Conservation (phyloP, 2,329 filamentous ascomycete species). For the Xylariaceae sp. region DNA sequence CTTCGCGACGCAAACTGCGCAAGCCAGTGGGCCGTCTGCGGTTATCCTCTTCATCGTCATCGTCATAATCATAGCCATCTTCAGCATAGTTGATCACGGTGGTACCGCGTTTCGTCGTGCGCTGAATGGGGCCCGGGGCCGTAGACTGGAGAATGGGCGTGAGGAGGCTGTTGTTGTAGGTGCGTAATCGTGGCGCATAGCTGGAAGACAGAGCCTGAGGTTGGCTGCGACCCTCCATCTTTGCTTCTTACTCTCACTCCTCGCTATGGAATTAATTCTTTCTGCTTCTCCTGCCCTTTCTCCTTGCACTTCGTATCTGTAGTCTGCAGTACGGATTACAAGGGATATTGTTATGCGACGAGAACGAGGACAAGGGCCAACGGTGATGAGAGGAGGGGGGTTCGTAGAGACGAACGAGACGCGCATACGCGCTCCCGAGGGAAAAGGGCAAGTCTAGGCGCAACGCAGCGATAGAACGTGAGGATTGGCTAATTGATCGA, state of each 20-base stretch:
- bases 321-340: background rate
- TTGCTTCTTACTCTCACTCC: background rate
- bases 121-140: conserved; percentile 59
- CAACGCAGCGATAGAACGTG: background rate
- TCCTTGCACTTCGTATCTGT: background rate
- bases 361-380: background rate
- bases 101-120: conserved; percentile 95
- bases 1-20: conserved; percentile 75
- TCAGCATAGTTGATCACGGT: conserved; percentile 97
- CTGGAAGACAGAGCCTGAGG: conserved; percentile 87
- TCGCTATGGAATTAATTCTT: background rate
- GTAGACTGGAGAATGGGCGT: conserved; percentile 74
- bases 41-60: conserved; percentile 67
- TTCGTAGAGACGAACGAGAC: background rate
- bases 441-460: background rate
- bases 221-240: conserved; percentile 46
- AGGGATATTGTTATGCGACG: background rate
- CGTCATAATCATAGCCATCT: conserved; percentile 80
- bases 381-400: background rate
- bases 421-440: background rate
- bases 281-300: background rate
- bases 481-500: background rate
- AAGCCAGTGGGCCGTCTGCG: conserved; percentile 77
- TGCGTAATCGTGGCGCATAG: conserved; percentile 84
- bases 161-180: conserved; percentile 86